These are phyloP conservation scores for Lycium ferocissimum DNA, from an alignment of 257 asterid genomes.

Conservation along the genomic window DNA sequence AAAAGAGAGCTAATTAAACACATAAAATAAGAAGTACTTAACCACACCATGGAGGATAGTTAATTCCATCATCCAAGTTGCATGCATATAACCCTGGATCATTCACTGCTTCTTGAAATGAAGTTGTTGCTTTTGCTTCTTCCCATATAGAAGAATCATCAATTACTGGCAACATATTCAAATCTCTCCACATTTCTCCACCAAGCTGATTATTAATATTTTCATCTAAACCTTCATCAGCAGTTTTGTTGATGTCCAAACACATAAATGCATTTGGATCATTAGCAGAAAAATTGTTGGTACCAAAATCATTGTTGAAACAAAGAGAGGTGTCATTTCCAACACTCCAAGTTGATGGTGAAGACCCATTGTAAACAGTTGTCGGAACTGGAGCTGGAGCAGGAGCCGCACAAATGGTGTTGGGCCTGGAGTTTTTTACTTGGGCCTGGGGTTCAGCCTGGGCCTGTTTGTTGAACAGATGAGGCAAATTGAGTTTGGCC, in stretches of 20 bases:
- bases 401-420: background rate
- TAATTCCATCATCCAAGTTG: slow-evolving; percentile 22
- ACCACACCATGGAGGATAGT: slow-evolving; percentile 21
- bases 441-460: background rate
- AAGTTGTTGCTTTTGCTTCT: slow-evolving; percentile 38
- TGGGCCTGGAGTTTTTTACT: background rate
- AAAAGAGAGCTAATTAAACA: background rate
- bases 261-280: background rate
- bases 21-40: background rate
- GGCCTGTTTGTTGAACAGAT: slow-evolving; percentile 39
- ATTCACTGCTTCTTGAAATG: slow-evolving; percentile 27
- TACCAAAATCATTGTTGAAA: background rate
- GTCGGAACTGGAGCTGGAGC: background rate
- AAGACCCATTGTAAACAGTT: background rate
- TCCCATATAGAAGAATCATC: slow-evolving; percentile 48
- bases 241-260: background rate
- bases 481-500: slow-evolving; percentile 71
- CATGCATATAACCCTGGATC: slow-evolving; percentile 17
- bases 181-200: slow-evolving; percentile 28
- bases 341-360: slow-evolving; percentile 17
- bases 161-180: slow-evolving; percentile 41
- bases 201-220: background rate
- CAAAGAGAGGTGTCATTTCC: background rate
- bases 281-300: background rate
- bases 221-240: background rate